Conservation (phyloP, 768 basidiomycete genomes). For the Lenzites betulinus region DNA sequence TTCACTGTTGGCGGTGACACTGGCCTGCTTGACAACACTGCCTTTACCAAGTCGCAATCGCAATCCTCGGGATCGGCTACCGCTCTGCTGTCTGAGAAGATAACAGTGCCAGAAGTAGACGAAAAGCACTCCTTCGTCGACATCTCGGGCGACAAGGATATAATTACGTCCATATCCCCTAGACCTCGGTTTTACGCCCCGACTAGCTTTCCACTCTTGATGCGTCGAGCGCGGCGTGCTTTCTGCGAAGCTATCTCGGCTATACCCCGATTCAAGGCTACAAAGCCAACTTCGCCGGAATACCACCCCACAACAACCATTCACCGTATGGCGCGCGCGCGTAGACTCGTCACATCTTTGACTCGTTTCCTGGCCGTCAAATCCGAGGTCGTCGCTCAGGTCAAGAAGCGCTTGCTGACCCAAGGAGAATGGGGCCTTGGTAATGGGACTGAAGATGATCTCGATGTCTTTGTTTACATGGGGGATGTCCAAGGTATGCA, state of each 20-base stretch:
- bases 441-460: constrained; percentile 46
- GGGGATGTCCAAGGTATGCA: constrained; percentile 86
- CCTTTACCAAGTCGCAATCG: neutral
- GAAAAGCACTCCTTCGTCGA: constrained; percentile 4
- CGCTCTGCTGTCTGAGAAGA: neutral
- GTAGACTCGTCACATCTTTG: constrained; percentile 78
- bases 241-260: constrained; percentile 2
- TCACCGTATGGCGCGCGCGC: constrained; percentile 75
- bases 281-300: constrained; percentile 6
- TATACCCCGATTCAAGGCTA: constrained; percentile 19
- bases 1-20: constrained; percentile 35
- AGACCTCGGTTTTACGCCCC: constrained; percentile 15
- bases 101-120: neutral
- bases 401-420: constrained; percentile 71
- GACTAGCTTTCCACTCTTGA: constrained; percentile 6
- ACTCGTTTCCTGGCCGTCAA: constrained; percentile 77
- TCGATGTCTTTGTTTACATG: constrained; percentile 83
- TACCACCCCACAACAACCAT: constrained; percentile 48
- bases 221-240: constrained; percentile 17
- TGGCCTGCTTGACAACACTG: neutral
- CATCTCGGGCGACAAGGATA: neutral
- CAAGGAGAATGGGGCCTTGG: constrained; percentile 37
- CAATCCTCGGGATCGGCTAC: constrained; percentile 2
- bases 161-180: neutral
- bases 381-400: constrained; percentile 76